Conservation (phyloP, 768 basidiomycete genomes). For the Cystofilobasidium macerans region DNA sequence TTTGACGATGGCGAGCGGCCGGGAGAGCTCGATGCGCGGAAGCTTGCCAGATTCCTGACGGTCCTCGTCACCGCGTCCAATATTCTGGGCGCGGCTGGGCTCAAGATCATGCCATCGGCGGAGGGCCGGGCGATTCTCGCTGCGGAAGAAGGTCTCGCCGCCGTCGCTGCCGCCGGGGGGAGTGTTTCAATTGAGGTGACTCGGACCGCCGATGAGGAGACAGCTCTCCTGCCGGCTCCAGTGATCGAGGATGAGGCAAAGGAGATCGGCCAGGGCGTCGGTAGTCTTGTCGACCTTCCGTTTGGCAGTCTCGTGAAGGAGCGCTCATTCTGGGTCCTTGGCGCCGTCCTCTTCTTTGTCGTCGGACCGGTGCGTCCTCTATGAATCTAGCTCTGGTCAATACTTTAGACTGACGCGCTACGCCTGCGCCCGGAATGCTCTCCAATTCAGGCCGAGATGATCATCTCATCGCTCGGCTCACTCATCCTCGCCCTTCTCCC, state of each 20-base stretch:
- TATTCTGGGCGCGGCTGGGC: not conserved
- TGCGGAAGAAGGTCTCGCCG: conserved; percentile 11
- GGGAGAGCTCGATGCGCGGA: conserved; percentile 19
- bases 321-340: conserved; percentile 14
- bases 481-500: conserved; percentile 20
- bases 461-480: conserved; percentile 13
- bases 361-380: conserved; percentile 14
- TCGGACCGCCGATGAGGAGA: too few species aligned
- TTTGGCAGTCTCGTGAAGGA: conserved; percentile 7
- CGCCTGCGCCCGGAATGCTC: not conserved
- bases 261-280: conserved; percentile 1
- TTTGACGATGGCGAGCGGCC: conserved; percentile 12
- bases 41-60: conserved; percentile 2
- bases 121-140: conserved; percentile 2
- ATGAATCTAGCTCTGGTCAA: not conserved
- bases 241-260: conserved; percentile 2
- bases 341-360: conserved; percentile 12
- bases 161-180: not conserved
- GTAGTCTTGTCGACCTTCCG: conserved; percentile 4
- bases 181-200: too few species aligned
- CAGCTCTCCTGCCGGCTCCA: too few species aligned
- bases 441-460: conserved; percentile 17
- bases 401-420: not conserved
- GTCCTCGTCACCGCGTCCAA: conserved; percentile 8
- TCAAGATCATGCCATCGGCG: conserved; percentile 19